Conservation (phyloP, 2,329 filamentous ascomycete genomes). For the Talaromyces verruculosus region DNA sequence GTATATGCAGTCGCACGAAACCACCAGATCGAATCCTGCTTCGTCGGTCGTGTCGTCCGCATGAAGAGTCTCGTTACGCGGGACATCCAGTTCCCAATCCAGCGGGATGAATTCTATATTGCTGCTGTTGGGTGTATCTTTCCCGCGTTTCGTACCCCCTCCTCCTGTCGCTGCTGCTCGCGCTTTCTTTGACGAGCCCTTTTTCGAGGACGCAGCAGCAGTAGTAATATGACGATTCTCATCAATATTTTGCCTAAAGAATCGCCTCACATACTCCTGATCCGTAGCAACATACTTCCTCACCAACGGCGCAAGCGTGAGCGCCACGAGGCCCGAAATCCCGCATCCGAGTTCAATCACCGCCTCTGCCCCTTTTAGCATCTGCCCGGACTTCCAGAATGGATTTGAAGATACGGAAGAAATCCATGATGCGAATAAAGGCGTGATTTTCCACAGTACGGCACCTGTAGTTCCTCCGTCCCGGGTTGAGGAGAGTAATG, state of each 20-base stretch:
- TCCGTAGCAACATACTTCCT: conserved; percentile 76
- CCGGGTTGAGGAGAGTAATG: conserved; percentile 73
- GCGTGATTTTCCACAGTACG: conserved; percentile 90
- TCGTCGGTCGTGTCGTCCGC: conserved; percentile 16
- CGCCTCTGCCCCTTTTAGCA: conserved; percentile 48
- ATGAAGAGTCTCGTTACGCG: conserved; percentile 7
- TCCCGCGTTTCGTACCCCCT: neutral
- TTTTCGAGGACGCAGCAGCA: neutral
- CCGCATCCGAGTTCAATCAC: conserved; percentile 87
- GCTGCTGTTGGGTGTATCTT: conserved; percentile 12
- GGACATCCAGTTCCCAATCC: conserved; percentile 73
- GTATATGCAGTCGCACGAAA: conserved; percentile 94
- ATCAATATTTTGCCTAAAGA: conserved; percentile 73
- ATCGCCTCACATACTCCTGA: conserved; percentile 76
- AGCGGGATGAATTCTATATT: conserved; percentile 61
- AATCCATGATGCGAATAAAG: conserved; percentile 79
- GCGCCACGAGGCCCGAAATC: conserved; percentile 74
- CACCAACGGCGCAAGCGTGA: conserved; percentile 64
- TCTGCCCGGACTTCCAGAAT: conserved; percentile 52
- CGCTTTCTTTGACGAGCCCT: neutral
- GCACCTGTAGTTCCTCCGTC: conserved; percentile 72
- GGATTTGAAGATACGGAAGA: conserved; percentile 52
- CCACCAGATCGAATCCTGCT: conserved; percentile 65
- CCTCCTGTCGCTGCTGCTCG: neutral
- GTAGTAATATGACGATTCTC: conserved; percentile 34